phyloP scores from a whole-genome alignment of 495 filamentous ascomycete genomes.

The Chaetomium fimeti region DNA sequence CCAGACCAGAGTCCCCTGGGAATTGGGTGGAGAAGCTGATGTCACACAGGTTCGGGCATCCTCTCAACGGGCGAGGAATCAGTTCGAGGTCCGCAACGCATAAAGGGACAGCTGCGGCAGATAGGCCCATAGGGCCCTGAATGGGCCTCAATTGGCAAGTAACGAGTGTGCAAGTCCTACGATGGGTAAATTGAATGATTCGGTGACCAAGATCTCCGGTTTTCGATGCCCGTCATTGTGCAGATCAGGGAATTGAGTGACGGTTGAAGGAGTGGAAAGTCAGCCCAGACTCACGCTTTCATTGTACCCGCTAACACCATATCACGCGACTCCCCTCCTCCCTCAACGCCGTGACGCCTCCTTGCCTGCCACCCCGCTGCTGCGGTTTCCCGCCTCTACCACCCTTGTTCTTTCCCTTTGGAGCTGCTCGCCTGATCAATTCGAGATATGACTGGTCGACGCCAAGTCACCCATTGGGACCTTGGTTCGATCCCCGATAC shows the following conservation, averaged over 20 bases:
- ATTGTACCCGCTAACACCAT: constrained; percentile 25
- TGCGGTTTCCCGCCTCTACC: constrained; percentile 14
- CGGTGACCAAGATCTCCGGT: background rate
- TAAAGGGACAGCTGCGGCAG: constrained; percentile 13
- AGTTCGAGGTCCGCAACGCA: background rate
- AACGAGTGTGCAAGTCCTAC: constrained; percentile 17
- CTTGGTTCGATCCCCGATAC: constrained; percentile 10
- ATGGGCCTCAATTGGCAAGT: constrained; percentile 30
- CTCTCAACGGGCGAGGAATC: background rate
- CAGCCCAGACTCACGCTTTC: constrained; percentile 29
- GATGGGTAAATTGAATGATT: constrained; percentile 29
- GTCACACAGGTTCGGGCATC: constrained; percentile 28
- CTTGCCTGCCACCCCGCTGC: constrained; percentile 20
- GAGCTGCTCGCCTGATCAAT: constrained; percentile 37
- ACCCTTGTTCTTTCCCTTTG: constrained; percentile 35
- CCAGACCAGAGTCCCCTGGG: constrained; percentile 25
- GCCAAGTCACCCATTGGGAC: constrained; percentile 4
- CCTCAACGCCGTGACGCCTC: constrained; percentile 28
- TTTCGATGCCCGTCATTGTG: background rate
- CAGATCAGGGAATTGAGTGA: constrained; percentile 24
- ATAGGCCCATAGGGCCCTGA: constrained; percentile 2
- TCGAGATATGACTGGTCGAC: constrained; percentile 26
- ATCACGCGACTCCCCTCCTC: constrained; percentile 40
- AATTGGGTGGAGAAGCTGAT: constrained; percentile 29
- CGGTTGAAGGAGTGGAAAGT: constrained; percentile 6